Percentiles rank a stretch among this genome's conserved stretches.
Evolutionary conservation across 2,329 filamentous ascomycete species (phyloP).

Genomic region (Cryphonectria nitschkei): DNA sequence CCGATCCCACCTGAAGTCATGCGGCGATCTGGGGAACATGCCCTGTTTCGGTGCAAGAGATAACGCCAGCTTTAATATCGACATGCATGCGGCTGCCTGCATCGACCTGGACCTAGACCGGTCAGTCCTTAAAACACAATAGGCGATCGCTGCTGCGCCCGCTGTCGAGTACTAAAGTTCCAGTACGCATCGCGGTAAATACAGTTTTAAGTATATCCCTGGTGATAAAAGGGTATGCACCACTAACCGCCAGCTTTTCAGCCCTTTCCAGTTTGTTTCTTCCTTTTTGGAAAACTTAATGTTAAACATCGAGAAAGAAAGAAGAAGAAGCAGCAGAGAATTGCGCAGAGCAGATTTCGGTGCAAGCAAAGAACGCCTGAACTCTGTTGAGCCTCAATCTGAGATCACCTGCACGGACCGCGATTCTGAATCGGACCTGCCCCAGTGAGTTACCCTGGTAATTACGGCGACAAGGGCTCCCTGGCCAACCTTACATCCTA

Average conservation of each 20-base stretch:
- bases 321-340: not conserved
- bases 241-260: not conserved
- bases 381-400: constrained; percentile 23
- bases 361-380: not conserved
- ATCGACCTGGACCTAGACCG: constrained; percentile 7
- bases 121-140: not conserved
- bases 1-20: constrained; percentile 23
- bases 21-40: constrained; percentile 26
- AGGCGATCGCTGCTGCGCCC: not conserved
- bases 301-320: not conserved
- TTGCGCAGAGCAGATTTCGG: not conserved
- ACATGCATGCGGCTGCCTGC: constrained; percentile 12
- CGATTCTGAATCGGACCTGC: constrained; percentile 18
- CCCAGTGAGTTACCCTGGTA: constrained; percentile 22
- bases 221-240: not conserved
- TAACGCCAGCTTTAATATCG: constrained; percentile 17
- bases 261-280: not conserved
- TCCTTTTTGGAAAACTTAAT: not conserved
- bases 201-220: not conserved
- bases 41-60: constrained; percentile 20
- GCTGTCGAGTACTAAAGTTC: not conserved
- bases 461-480: constrained; percentile 22
- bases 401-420: constrained; percentile 19
- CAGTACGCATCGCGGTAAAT: not conserved
- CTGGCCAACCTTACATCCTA: constrained; percentile 9